A percentile compares a stretch with the other conserved stretches of the same genome.
Evolutionary conservation across 305 asterid species (phyloP).

Genomic region (Rubia tinctorum): DNA sequence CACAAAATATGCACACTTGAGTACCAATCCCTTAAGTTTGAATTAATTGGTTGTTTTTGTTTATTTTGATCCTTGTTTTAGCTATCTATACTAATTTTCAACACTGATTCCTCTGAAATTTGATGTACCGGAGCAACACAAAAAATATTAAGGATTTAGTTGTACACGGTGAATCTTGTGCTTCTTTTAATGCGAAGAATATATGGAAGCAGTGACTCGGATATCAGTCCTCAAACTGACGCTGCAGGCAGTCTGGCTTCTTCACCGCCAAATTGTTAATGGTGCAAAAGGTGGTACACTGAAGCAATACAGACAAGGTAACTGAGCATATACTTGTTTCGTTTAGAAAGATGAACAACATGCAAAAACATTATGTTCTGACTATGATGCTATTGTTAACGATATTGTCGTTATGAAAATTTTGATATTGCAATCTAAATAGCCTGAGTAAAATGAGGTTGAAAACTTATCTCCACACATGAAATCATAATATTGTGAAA

Average conservation of each 20-base stretch:
- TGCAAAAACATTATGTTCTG: constrained; percentile 53
- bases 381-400: constrained; percentile 52
- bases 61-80: too few species aligned
- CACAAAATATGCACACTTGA: too few species aligned
- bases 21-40: too few species aligned
- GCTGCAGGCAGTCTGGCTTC: constrained; percentile 25
- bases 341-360: constrained; percentile 70
- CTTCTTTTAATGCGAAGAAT: not conserved
- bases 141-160: too few species aligned
- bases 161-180: too few species aligned
- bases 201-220: constrained; percentile 43
- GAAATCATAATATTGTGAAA: too few species aligned
- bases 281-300: constrained; percentile 43
- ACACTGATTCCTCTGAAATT: too few species aligned
- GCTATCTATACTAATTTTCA: too few species aligned
- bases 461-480: too few species aligned
- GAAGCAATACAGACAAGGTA: constrained; percentile 74
- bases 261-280: constrained; percentile 44
- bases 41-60: too few species aligned
- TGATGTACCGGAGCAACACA: too few species aligned
- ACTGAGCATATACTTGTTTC: constrained; percentile 67
- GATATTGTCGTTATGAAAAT: constrained; percentile 44
- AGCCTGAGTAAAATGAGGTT: too few species aligned
- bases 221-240: constrained; percentile 44
- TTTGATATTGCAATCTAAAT: constrained; percentile 34